Conservation (phyloP, 345 rosid species). For the Aquilaria malaccensis region DNA sequence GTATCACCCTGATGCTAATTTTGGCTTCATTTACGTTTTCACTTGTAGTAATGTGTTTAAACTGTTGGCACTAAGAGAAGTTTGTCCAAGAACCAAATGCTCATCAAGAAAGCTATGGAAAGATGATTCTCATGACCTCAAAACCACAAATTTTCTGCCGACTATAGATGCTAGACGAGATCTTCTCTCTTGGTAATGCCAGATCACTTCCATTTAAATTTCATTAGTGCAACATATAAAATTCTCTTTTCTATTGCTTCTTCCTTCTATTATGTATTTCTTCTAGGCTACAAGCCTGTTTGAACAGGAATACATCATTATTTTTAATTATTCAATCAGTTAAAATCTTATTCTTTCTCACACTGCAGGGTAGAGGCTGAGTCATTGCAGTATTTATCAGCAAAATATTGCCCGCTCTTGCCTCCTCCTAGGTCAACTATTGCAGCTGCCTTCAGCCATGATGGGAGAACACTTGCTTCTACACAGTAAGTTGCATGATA, state of each 20-base stretch:
- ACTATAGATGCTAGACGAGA: conserved; percentile 46
- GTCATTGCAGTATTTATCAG: conserved; percentile 59
- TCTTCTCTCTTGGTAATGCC: conserved; percentile 63
- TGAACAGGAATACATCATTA: no score
- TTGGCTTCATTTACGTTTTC: background rate
- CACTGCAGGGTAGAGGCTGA: conserved; percentile 67
- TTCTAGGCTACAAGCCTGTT: no score
- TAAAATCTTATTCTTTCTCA: background rate
- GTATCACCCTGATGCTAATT: no score
- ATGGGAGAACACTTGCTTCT: conserved; percentile 74
- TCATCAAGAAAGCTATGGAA: conserved; percentile 57
- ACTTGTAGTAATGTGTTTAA: conserved; percentile 49
- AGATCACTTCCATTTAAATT: no score
- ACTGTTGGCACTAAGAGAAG: conserved; percentile 61
- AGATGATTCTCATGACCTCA: conserved; percentile 32
- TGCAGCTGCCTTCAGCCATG: conserved; percentile 81
- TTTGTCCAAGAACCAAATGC: conserved; percentile 50
- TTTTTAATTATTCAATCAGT: background rate
- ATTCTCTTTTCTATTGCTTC: no score
- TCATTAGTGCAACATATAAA: no score
- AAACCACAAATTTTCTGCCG: background rate
- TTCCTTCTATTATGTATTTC: background rate
- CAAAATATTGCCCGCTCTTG: conserved; percentile 55
- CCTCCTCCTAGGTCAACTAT: conserved; percentile 88
- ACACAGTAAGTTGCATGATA: conserved; percentile 54